These are phyloP conservation scores for Inosperma sp. DNA, from an alignment of 768 basidiomycete genomes.

Conservation along the genomic window DNA sequence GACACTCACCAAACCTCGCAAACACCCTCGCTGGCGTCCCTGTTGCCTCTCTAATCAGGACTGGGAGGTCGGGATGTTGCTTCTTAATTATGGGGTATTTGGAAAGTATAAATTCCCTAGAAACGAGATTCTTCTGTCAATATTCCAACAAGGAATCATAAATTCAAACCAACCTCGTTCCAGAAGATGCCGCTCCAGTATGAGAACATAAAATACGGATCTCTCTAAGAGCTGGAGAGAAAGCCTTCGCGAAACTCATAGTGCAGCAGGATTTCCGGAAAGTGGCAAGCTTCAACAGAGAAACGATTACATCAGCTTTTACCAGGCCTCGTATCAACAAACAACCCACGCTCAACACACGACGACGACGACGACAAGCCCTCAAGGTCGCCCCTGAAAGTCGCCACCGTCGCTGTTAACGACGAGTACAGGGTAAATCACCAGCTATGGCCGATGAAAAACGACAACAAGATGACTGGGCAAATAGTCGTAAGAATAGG, in stretches of 20 bases:
- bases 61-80: constrained; percentile 81
- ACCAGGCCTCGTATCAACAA: too few species aligned
- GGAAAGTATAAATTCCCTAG: constrained; percentile 76
- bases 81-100: constrained; percentile 74
- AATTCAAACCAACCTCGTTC: constrained; percentile 57
- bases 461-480: constrained; percentile 69
- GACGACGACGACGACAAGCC: constrained; percentile 26
- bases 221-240: constrained; percentile 77
- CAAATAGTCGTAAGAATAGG: constrained; percentile 63
- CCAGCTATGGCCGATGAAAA: constrained; percentile 56
- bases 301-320: constrained; percentile 34
- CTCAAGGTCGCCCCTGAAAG: constrained; percentile 15
- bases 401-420: constrained; percentile 15
- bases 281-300: constrained; percentile 13
- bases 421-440: constrained; percentile 12
- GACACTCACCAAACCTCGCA: constrained; percentile 74
- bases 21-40: constrained; percentile 80
- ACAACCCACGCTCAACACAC: constrained; percentile 24
- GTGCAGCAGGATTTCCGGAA: constrained; percentile 30
- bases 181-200: constrained; percentile 67
- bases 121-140: constrained; percentile 8
- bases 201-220: constrained; percentile 80
- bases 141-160: neutral
- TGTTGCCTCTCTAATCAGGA: constrained; percentile 74
- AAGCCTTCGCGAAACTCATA: constrained; percentile 56